Evolutionary conservation across 2,329 filamentous ascomycete species (phyloP), one percentile per base, ranked within the genome.

Genomic region (Podosphaera fusca): DNA sequence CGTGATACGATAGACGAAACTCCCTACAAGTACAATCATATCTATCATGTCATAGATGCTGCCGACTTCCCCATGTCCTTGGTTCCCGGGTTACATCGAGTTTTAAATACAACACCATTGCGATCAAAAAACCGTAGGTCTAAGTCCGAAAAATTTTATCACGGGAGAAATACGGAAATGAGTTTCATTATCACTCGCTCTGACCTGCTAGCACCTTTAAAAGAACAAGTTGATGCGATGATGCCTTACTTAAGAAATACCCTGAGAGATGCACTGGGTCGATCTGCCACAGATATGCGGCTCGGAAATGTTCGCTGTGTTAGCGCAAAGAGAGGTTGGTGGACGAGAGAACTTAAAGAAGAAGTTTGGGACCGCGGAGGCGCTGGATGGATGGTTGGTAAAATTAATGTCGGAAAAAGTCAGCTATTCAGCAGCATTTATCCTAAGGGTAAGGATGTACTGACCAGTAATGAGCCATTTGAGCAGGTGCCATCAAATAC

Each of bases 31-130:
- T 79, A 85, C 67, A 96, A 98, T 65, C 87, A 95, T 69, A 82
- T 98, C 60, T 98, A 96, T 67, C 92, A 98, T 69, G 76, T 98
- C 33, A 73, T 98, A 30, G 92, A 98, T 66, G 90, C 92, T 2
- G 92, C 89, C 59, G 92, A 98, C 69, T 96, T 98, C 61, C 92
- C 92, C 29, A 85, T 98, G 78, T 95, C 92, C 1, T 71, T 98
- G 12, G 75, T 96, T 3, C 86, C 87, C 0, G 79, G 81, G 50
- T 77, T 98, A 8, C 78, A 84, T 59, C 73, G 78, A 6, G 73
- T 87, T 0, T 74, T 95, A 1, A 74, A 81, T 38, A 73, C 88
- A 8, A 82, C 86, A 59, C 81, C 82, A 6, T 74, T 92, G 56
- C 82, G 90, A 58, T 84, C 85, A 0, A 78, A 79, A 60, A 96